These are phyloP conservation scores for Populus pruinosa DNA, from an alignment of 345 rosid species.

Conservation along the genomic window DNA sequence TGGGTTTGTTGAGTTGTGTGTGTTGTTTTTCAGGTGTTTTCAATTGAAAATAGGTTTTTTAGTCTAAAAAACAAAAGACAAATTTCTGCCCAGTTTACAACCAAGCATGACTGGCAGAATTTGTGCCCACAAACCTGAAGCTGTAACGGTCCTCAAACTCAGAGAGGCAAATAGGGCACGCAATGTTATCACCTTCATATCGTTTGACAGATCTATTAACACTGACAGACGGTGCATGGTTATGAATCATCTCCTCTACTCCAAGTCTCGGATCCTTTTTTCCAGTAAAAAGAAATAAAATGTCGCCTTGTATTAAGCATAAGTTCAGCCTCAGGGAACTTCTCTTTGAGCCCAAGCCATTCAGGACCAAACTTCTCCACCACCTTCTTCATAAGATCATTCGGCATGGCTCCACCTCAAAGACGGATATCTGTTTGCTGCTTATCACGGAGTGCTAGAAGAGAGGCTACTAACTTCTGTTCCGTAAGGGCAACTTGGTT, in stretches of 20 bases:
- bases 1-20: no score
- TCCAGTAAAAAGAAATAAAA: constrained; percentile 59
- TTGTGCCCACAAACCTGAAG: constrained; percentile 73
- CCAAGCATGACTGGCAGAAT: constrained; percentile 69
- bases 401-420: constrained; percentile 52
- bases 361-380: constrained; percentile 69
- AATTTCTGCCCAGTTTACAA: neutral
- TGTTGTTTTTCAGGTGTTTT: no score
- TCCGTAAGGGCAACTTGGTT: constrained; percentile 44
- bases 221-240: constrained; percentile 34
- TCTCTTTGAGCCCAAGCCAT: constrained; percentile 63
- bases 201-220: constrained; percentile 20
- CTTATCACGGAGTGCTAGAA: constrained; percentile 48
- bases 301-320: constrained; percentile 55
- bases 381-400: constrained; percentile 59
- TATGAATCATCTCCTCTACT: constrained; percentile 56
- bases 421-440: constrained; percentile 64
- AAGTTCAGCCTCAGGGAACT: constrained; percentile 57
- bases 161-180: constrained; percentile 81
- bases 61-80: no score
- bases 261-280: constrained; percentile 51
- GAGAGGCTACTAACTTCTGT: constrained; percentile 52
- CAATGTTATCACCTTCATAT: neutral
- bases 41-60: no score
- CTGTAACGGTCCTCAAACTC: constrained; percentile 70